Evolutionary conservation across 1,139 yeast species (phyloP).

Genomic region (Geotrichum histeridarum): DNA sequence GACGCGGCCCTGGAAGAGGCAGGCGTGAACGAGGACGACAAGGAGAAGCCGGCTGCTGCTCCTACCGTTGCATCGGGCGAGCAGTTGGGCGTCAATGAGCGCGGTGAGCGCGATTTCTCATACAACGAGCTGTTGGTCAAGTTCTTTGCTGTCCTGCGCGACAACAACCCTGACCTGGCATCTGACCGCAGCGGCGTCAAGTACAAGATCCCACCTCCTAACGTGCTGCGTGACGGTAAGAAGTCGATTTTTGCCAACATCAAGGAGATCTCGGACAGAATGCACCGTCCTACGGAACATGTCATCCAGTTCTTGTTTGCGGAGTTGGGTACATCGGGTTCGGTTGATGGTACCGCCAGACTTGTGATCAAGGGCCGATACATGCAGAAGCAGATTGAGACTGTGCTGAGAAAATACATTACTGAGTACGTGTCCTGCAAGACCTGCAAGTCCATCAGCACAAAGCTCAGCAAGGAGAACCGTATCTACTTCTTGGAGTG

Average conservation of each 20-base stretch:
- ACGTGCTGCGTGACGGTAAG: constrained; percentile 96
- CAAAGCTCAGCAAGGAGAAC: constrained; percentile 93
- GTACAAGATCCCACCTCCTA: constrained; percentile 96
- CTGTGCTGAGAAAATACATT: constrained; percentile 91
- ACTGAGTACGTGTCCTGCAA: constrained; percentile 97
- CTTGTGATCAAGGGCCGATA: constrained; percentile 96
- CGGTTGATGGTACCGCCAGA: constrained; percentile 96
- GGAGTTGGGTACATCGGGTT: constrained; percentile 98
- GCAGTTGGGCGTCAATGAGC: constrained; percentile 30
- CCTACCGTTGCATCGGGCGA: constrained; percentile 7
- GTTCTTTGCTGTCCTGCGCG: constrained; percentile 78
- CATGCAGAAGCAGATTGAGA: constrained; percentile 96
- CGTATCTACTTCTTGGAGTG: constrained; percentile 97
- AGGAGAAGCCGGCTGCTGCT: neutral
- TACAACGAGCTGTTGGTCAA: constrained; percentile 75
- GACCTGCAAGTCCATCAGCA: constrained; percentile 97
- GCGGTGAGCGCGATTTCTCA: constrained; percentile 56
- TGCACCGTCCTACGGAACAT: constrained; percentile 96
- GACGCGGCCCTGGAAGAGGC: constrained; percentile 89
- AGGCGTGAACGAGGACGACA: constrained; percentile 64
- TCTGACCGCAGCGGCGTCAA: constrained; percentile 92
- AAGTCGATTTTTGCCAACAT: constrained; percentile 94
- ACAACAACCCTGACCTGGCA: constrained; percentile 95
- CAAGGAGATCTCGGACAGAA: constrained; percentile 86
- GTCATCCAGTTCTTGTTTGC: constrained; percentile 95